Percentiles rank a stretch among this genome's conserved stretches.
Conservation (phyloP, 208 protist species). For the Trypanosoma cruzi region DNA sequence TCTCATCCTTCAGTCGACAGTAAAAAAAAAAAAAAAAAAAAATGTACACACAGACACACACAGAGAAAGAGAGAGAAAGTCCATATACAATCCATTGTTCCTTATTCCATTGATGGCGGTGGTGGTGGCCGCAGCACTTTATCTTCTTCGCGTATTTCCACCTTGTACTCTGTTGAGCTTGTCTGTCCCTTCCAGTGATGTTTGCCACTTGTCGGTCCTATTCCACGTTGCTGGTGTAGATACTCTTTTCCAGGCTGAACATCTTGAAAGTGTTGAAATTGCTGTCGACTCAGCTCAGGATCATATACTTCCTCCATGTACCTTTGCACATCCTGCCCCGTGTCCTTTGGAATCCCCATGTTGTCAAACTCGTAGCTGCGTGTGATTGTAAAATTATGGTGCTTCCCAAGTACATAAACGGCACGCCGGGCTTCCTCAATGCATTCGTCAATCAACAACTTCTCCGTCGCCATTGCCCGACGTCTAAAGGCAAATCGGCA, state of each 20-base stretch:
- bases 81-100: neutral
- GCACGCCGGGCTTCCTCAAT: slow-evolving; percentile 83
- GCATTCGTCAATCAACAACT: slow-evolving; percentile 90
- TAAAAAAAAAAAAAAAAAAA: slow-evolving; percentile 18
- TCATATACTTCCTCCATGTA: slow-evolving; percentile 94
- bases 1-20: too few relatives aligned
- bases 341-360: slow-evolving; percentile 87
- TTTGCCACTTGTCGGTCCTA: slow-evolving; percentile 64
- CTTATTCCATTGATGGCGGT: slow-evolving; percentile 36
- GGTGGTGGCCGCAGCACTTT: slow-evolving; percentile 78
- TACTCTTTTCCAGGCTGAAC: slow-evolving; percentile 81
- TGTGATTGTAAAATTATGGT: slow-evolving; percentile 80
- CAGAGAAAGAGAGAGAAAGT: neutral
- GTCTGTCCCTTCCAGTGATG: slow-evolving; percentile 77
- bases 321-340: slow-evolving; percentile 90
- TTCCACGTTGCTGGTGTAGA: slow-evolving; percentile 55
- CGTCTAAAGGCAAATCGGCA: slow-evolving; percentile 75
- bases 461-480: slow-evolving; percentile 77
- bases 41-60: too few relatives aligned
- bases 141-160: slow-evolving; percentile 83
- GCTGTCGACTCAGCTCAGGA: slow-evolving; percentile 77
- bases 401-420: slow-evolving; percentile 84
- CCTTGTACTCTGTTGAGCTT: slow-evolving; percentile 55
- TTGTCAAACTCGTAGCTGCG: slow-evolving; percentile 83
- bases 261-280: slow-evolving; percentile 88